Percentiles rank a stretch among this genome's conserved stretches.
Evolutionary conservation across 1,139 yeast species (phyloP).

Genomic region (Nadsonia starkeyi-henricii): DNA sequence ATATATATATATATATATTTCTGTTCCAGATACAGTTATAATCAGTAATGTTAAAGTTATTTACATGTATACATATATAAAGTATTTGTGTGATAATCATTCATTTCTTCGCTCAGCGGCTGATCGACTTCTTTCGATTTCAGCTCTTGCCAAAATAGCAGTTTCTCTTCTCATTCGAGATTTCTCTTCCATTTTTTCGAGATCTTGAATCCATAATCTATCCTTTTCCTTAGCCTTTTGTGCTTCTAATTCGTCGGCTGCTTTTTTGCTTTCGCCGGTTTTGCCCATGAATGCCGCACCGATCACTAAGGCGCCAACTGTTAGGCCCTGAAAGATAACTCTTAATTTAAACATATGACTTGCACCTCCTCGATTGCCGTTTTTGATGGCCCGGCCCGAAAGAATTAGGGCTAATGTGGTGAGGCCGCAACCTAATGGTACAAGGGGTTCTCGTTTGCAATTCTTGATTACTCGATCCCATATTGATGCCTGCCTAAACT

Average conservation of each 20-base stretch:
- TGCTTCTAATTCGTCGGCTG: constrained; percentile 43
- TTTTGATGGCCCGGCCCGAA: constrained; percentile 66
- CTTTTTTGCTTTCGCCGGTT: constrained; percentile 44
- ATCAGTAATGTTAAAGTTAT: too few relatives aligned
- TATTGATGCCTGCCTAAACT: background rate
- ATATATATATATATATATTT: too few relatives aligned
- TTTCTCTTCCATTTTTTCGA: constrained; percentile 58
- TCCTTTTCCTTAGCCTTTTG: constrained; percentile 80
- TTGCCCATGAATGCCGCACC: constrained; percentile 46
- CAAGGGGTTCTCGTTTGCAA: constrained; percentile 25
- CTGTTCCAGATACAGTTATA: too few relatives aligned
- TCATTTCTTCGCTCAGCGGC: background rate
- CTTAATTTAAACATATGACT: constrained; percentile 84
- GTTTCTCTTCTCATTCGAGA: constrained; percentile 1
- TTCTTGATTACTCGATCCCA: background rate
- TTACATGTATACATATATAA: too few relatives aligned
- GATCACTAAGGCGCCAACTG: constrained; percentile 70
- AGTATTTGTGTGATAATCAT: background rate
- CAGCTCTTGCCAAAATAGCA: background rate
- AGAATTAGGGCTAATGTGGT: constrained; percentile 70
- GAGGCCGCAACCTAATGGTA: constrained; percentile 66
- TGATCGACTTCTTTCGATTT: background rate
- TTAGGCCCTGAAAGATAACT: constrained; percentile 72
- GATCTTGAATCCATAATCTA: constrained; percentile 77
- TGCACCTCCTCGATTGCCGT: constrained; percentile 62